Base-by-base conservation (phyloP, 306 rosid genomes). In the Cucurbita maxima region DNA sequence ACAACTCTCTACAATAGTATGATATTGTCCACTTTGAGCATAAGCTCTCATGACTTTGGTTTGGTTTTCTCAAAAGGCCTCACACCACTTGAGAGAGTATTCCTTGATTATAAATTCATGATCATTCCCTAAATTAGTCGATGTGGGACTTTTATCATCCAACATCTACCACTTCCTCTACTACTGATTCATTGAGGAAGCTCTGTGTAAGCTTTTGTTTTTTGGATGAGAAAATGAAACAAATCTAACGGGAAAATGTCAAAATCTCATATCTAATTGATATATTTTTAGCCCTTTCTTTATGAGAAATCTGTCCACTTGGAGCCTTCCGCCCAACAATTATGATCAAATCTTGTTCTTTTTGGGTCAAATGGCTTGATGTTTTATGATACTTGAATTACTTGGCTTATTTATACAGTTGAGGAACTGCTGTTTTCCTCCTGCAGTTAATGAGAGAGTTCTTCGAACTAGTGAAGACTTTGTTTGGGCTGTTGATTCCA, bases 401-500 rank as follows among this genome's bases (percentile, higher is more conserved):
- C 18, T 18, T 34, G 9, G 14, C 6, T 43, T 16, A 4, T 43
- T 43, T 66, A 20, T 20, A 18, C 10, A 45, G 54, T 60, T 79
- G 30, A 71, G 47, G 75, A 72, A 79, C 61, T 78, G 52, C 61
- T 2, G 50, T 71, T 20, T 48, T 48, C 48, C 57, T 77, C 54
- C 15, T 71, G 67, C 85, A 85, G 98, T 88, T 84, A 82, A 84
- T 38, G 98, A 92, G 75, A 88, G 82, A 77, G 72, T 82, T 76
- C 86, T 90, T 71, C 88, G 91, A 51, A 83, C 88, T 8, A 75
- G 77, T 7, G 98, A 92, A 63, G 96, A 90, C 79, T 90, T 90
- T 79, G 79, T 79, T 77, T 92, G 96, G 98, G 76, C 92, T 14
- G 85, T 92, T 45, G 92, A 90, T 75, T 74, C 88, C 45, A 48